These are phyloP conservation scores for Sporothrix dimorphospora DNA, from an alignment of 2,329 filamentous ascomycete genomes.

Conservation along the genomic window DNA sequence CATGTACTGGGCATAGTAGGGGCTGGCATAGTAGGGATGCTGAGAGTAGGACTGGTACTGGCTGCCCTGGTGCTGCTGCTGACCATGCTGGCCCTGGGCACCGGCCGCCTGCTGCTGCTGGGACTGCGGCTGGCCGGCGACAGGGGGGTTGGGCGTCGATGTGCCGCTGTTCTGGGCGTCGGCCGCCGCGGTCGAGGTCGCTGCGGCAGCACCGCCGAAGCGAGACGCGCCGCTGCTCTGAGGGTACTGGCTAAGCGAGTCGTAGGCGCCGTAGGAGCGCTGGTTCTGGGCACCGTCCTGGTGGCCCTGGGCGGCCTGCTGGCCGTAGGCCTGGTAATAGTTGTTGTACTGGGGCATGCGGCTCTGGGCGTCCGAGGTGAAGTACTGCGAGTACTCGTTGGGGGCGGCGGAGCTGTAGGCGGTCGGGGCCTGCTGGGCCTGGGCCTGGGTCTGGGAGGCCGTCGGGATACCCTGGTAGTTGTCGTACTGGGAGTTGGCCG, in stretches of 20 bases:
- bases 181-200: constrained; percentile 44
- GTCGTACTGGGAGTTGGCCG: constrained; percentile 62
- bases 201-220: constrained; percentile 52
- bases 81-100: constrained; percentile 41
- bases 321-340: constrained; percentile 67
- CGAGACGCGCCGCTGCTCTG: constrained; percentile 70
- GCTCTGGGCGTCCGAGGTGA: constrained; percentile 68
- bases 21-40: constrained; percentile 64
- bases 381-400: constrained; percentile 82
- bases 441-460: constrained; percentile 52
- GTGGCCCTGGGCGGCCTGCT: constrained; percentile 63
- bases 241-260: constrained; percentile 69
- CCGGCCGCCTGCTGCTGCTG: constrained; percentile 40
- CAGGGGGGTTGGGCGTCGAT: constrained; percentile 82
- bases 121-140: constrained; percentile 48
- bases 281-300: constrained; percentile 73
- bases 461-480: constrained; percentile 47
- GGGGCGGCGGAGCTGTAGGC: constrained; percentile 75
- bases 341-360: constrained; percentile 74
- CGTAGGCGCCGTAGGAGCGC: constrained; percentile 78
- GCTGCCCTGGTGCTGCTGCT: constrained; percentile 39
- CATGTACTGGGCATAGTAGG: constrained; percentile 65
- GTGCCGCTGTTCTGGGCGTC: constrained; percentile 86
- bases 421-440: constrained; percentile 62
- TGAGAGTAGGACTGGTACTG: constrained; percentile 41